phyloP scores from a whole-genome alignment of 768 basidiomycete species.

The Lactifluus rugatus region DNA sequence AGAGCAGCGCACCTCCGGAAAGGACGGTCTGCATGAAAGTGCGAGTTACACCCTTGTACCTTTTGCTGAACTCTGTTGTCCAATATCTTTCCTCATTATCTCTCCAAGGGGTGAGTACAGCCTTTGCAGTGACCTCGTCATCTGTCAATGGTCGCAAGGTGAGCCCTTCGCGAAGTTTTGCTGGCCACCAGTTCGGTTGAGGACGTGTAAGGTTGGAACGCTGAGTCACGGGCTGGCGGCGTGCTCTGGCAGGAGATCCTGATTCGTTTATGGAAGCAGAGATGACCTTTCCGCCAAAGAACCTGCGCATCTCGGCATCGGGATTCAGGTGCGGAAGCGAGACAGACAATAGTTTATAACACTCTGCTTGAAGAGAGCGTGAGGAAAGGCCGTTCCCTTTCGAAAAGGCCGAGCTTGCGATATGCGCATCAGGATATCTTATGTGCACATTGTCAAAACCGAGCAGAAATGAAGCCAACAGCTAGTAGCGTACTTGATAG shows the following conservation, averaged over 20 bases:
- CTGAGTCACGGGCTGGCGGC: constrained; percentile 36
- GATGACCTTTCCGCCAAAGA: constrained; percentile 89
- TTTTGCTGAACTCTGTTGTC: constrained; percentile 79
- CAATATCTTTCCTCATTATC: constrained; percentile 70
- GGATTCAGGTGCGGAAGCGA: constrained; percentile 74
- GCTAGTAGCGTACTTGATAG: constrained; percentile 45
- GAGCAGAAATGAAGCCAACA: neutral
- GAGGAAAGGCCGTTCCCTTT: constrained; percentile 21
- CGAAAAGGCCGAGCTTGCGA: constrained; percentile 5
- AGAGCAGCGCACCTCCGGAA: constrained; percentile 56
- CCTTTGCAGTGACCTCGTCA: constrained; percentile 42
- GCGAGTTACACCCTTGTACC: constrained; percentile 72
- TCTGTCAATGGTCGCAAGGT: constrained; percentile 48
- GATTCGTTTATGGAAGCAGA: constrained; percentile 42
- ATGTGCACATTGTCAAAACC: neutral
- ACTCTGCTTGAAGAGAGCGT: constrained; percentile 28
- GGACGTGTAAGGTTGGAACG: constrained; percentile 74
- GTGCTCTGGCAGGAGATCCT: constrained; percentile 26
- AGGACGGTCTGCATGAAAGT: constrained; percentile 74
- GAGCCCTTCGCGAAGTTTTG: constrained; percentile 60
- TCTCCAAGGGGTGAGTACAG: constrained; percentile 28
- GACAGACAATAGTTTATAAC: constrained; percentile 57
- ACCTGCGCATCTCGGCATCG: constrained; percentile 84
- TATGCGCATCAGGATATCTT: constrained; percentile 48
- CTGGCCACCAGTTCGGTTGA: constrained; percentile 65